Evolutionary conservation across 2,329 filamentous ascomycete species (phyloP), one percentile per base, ranked within the genome.

Genomic region (Hansfordia pulvinata): DNA sequence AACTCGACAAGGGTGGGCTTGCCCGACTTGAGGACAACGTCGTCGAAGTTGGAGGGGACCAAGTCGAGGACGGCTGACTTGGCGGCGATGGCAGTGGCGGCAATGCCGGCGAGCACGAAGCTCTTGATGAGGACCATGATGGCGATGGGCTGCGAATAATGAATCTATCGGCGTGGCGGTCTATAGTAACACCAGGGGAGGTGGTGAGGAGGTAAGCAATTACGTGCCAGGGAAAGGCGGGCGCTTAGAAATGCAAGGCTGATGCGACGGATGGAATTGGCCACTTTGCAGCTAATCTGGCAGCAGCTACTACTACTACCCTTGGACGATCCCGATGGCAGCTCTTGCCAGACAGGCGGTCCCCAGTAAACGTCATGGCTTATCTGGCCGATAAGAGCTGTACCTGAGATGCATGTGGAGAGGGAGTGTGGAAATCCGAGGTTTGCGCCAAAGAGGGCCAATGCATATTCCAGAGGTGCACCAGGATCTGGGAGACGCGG

Each of bases 1-100:
- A 98, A 98, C 55, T 96, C 86, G 43, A 96, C 85, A 15, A 98
- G 76, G 0, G 90, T 86, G 22, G 90, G 88, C 64, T 93, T 96
- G 55, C 85, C 85, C 23, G 82, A 88, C 52, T 92, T 74, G 33
- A 93, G 67, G 37, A 93, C 84, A 29, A 93, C 66, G 25, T 77
- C 61, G 62, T 96, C 88, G 53, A 98, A 98, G 64, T 94, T 98
- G 44, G 64, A 62, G 30, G 88, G 85, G 33, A 80, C 75, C 34
- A 98, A 76, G 54, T 96, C 88, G 43, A 93, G 64, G 37, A 98
- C 90, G 30, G 82, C 79, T 30, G 84, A 90, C 43, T 76, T 74
- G 44, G 81, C 76, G 33, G 71, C 62, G n/a, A n/a, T n/a, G 31
- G 65, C 71, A 17, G 56, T 58, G 36, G 61, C 56, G 28, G 65